Evolutionary conservation across 148 eudicot genomes (phyloP).

Genomic region (Camellia sinensis): DNA sequence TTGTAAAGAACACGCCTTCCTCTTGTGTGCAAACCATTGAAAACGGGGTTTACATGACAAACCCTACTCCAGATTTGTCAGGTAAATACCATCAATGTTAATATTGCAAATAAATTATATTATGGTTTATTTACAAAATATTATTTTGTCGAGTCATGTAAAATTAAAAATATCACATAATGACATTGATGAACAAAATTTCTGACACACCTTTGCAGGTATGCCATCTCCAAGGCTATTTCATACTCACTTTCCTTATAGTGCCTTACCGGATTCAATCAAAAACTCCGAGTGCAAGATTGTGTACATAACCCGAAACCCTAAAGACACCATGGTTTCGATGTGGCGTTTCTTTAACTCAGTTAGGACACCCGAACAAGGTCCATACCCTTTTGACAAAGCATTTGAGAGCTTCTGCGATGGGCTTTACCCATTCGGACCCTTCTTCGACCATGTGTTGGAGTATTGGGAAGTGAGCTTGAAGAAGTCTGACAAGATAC

Average conservation of each 20-base stretch:
- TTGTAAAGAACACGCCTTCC: not conserved
- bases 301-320: conserved; percentile 12
- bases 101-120: too few species aligned
- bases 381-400: not conserved
- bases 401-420: conserved; percentile 18
- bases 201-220: too few species aligned
- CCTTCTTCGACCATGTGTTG: not conserved
- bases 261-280: conserved; percentile 5
- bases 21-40: not conserved
- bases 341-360: conserved; percentile 18
- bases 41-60: not conserved
- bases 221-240: not conserved
- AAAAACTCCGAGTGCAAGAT: conserved; percentile 15
- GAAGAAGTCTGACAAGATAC: conserved; percentile 21
- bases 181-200: too few species aligned
- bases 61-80: not conserved
- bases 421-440: conserved; percentile 16
- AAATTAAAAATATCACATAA: too few species aligned
- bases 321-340: conserved; percentile 15
- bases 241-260: conserved; percentile 15
- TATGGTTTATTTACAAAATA: too few species aligned
- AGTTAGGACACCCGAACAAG: conserved; percentile 4
- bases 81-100: not conserved
- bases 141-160: too few species aligned
- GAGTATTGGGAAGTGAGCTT: conserved; percentile 23